Conservation (phyloP, 2,329 filamentous ascomycete genomes). For the Waltergamsia citrina region DNA sequence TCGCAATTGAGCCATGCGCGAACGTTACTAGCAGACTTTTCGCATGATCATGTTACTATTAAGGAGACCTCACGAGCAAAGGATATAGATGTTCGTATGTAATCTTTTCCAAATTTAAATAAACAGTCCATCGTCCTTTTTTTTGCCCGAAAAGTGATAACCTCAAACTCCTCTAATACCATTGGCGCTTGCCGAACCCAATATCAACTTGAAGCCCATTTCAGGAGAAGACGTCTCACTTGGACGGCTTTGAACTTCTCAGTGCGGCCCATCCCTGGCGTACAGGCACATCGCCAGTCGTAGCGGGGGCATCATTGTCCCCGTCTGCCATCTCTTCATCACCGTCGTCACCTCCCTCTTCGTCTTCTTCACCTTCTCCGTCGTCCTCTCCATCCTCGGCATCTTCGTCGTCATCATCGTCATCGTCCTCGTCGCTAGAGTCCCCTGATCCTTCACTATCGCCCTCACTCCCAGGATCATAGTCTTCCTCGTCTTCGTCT, state of each 20-base stretch:
- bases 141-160: no score
- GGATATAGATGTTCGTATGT: no score
- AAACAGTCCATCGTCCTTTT: no score
- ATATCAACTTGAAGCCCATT: no score
- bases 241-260: constrained; percentile 2
- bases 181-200: no score
- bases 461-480: constrained; percentile 52
- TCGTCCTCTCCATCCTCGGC: constrained; percentile 30
- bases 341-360: constrained; percentile 7
- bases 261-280: constrained; percentile 4
- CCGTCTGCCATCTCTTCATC: not conserved
- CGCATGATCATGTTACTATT: no score
- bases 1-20: no score
- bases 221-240: no score
- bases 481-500: constrained; percentile 57
- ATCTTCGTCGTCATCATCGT: constrained; percentile 37
- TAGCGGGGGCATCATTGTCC: not conserved
- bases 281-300: constrained; percentile 1
- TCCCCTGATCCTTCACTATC: constrained; percentile 48
- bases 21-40: no score
- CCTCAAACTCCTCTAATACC: no score
- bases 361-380: constrained; percentile 20
- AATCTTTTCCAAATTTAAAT: no score
- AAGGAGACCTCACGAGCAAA: no score
- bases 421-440: constrained; percentile 41